phyloP scores from a whole-genome alignment of 768 basidiomycete genomes.

The Leccinum fibrillosum region DNA sequence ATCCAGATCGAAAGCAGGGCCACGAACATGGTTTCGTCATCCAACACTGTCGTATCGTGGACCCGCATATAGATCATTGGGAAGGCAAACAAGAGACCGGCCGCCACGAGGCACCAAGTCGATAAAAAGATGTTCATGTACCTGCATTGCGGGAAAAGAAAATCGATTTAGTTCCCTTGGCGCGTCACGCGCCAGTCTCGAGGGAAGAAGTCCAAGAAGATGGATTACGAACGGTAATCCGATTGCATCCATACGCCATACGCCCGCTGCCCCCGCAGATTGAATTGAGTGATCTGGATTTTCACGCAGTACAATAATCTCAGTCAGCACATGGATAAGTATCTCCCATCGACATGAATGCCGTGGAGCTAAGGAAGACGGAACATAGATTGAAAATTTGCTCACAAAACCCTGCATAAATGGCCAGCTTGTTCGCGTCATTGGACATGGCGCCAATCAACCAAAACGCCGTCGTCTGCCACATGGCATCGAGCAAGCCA shows the following conservation, averaged over 20 bases:
- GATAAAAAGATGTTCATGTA: background rate
- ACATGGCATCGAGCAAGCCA: constrained; percentile 77
- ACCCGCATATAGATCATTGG: background rate
- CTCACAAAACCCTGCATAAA: constrained; percentile 80
- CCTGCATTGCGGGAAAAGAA: background rate
- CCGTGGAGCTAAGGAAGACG: background rate
- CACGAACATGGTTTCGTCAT: background rate
- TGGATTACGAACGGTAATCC: constrained; percentile 45
- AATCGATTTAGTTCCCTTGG: background rate
- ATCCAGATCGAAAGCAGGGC: background rate
- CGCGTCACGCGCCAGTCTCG: background rate
- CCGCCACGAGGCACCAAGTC: background rate
- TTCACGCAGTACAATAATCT: too few relatives aligned
- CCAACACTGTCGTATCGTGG: background rate
- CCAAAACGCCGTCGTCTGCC: constrained; percentile 84
- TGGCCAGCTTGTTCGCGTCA: constrained; percentile 73
- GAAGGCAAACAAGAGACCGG: background rate
- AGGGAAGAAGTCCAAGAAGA: background rate
- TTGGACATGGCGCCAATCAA: constrained; percentile 86
- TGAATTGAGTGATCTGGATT: constrained; percentile 66
- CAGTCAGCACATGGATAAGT: constrained; percentile 9
- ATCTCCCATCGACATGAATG: background rate
- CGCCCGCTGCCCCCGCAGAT: constrained; percentile 70
- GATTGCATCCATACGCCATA: constrained; percentile 69
- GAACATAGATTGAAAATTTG: background rate